A percentile compares a stretch with the other conserved stretches of the same genome.
Evolutionary conservation across 805 yeast species (phyloP).

Genomic region (Spathaspora girioi): DNA sequence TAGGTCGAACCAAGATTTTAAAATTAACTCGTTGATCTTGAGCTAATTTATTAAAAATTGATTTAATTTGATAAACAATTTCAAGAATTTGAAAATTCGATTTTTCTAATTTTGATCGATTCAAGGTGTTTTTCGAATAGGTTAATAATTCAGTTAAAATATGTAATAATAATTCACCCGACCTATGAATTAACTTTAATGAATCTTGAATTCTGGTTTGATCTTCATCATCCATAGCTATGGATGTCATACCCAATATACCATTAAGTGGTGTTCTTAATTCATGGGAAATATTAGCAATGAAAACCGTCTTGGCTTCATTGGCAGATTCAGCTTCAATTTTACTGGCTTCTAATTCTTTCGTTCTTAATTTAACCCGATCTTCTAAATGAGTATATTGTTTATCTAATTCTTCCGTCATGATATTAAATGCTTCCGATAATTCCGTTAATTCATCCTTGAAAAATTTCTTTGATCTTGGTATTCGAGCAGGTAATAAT

Average conservation of each 20-base stretch:
- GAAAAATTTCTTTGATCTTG: slow-evolving; percentile 44
- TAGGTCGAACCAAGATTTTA: slow-evolving; percentile 60
- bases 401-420: slow-evolving; percentile 82
- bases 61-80: slow-evolving; percentile 77
- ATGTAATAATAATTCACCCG: slow-evolving; percentile 87
- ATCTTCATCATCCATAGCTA: slow-evolving; percentile 85
- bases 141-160: slow-evolving; percentile 87
- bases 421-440: slow-evolving; percentile 83
- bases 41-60: slow-evolving; percentile 81
- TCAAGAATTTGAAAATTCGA: slow-evolving; percentile 77
- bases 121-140: slow-evolving; percentile 87
- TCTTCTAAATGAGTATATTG: slow-evolving; percentile 87
- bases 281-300: slow-evolving; percentile 47
- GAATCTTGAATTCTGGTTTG: slow-evolving; percentile 65
- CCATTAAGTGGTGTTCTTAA: slow-evolving; percentile 95
- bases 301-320: slow-evolving; percentile 77
- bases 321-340: slow-evolving; percentile 91
- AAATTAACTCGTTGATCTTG: slow-evolving; percentile 71
- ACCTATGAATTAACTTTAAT: slow-evolving; percentile 76
- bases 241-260: slow-evolving; percentile 91
- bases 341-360: slow-evolving; percentile 83
- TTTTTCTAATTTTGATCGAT: slow-evolving; percentile 77
- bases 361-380: slow-evolving; percentile 80
- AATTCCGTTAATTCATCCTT: slow-evolving; percentile 85
- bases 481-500: slow-evolving; percentile 34